Evolutionary conservation across 2,329 filamentous ascomycete genomes (phyloP).

Genomic region (Colletotrichum magnum): DNA sequence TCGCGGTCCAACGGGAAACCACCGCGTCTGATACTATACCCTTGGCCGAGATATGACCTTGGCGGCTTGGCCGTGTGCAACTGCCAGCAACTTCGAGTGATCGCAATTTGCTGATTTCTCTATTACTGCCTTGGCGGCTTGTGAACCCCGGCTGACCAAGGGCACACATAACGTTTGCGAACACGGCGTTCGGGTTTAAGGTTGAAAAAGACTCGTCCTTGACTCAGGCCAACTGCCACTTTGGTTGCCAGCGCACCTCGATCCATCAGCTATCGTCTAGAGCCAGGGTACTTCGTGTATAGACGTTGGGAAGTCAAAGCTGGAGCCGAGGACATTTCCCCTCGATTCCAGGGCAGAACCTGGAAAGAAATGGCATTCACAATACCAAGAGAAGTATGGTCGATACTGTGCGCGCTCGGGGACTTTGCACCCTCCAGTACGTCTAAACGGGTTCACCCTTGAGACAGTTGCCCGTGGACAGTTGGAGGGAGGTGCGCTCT

Average conservation of each 20-base stretch:
- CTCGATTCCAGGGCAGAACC: not conserved
- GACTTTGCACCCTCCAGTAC: not conserved
- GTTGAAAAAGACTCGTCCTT: not conserved
- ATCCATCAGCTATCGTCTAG: too few species aligned
- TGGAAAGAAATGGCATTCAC: conserved; percentile 6
- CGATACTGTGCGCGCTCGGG: not conserved
- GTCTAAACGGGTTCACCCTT: conserved; percentile 6
- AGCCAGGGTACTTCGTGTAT: not conserved
- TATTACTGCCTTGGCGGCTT: conserved; percentile 23
- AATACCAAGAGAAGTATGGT: not conserved
- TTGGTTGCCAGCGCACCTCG: not conserved
- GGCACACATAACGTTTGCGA: not conserved
- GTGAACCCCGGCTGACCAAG: not conserved
- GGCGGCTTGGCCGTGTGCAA: conserved; percentile 22
- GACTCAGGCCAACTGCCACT: not conserved
- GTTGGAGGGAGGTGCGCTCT: not conserved
- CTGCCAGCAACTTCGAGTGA: conserved; percentile 7
- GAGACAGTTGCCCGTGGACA: conserved; percentile 22
- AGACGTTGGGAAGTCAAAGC: not conserved
- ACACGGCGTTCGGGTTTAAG: not conserved
- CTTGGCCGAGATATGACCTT: conserved; percentile 9
- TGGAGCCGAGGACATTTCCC: not conserved
- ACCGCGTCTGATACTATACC: conserved; percentile 1
- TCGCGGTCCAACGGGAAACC: conserved; percentile 6
- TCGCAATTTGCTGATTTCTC: conserved; percentile 20